These are phyloP conservation scores for Retiboletus flavoniger DNA, from an alignment of 1,284 basidiomycete species.

Conservation along the genomic window DNA sequence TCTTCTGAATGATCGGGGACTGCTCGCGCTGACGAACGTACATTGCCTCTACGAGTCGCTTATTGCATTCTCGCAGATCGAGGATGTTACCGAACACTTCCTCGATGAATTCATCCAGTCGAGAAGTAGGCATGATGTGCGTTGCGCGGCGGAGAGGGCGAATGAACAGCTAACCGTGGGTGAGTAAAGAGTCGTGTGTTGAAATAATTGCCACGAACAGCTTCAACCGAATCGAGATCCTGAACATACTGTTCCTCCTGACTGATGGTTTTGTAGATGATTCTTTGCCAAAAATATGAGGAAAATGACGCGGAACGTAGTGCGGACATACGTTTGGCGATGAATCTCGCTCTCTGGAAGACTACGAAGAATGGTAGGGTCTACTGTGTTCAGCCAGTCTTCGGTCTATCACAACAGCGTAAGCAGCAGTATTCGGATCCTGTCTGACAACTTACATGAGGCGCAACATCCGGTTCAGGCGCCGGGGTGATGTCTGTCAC, in stretches of 20 bases:
- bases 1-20: constrained; percentile 76
- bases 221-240: constrained; percentile 85
- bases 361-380: constrained; percentile 64
- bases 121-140: constrained; percentile 67
- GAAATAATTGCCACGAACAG: constrained; percentile 40
- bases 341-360: constrained; percentile 78
- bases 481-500: constrained; percentile 23
- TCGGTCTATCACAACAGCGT: constrained; percentile 38
- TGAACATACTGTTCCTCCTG: constrained; percentile 90
- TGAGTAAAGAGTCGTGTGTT: not conserved
- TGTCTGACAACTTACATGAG: constrained; percentile 25
- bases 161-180: constrained; percentile 63
- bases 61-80: constrained; percentile 81
- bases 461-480: constrained; percentile 26
- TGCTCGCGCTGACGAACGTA: constrained; percentile 88
- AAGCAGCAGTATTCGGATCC: constrained; percentile 16
- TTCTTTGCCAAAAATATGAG: constrained; percentile 41
- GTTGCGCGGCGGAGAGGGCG: constrained; percentile 67
- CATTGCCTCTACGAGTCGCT: constrained; percentile 79
- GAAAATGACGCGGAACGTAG: not conserved
- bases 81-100: constrained; percentile 87
- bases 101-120: constrained; percentile 80
- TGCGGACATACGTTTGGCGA: constrained; percentile 67
- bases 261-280: constrained; percentile 89
- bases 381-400: constrained; percentile 76